These are phyloP conservation scores for Fragilaria radians DNA, from an alignment of 108 stramenopile species.

Conservation along the genomic window DNA sequence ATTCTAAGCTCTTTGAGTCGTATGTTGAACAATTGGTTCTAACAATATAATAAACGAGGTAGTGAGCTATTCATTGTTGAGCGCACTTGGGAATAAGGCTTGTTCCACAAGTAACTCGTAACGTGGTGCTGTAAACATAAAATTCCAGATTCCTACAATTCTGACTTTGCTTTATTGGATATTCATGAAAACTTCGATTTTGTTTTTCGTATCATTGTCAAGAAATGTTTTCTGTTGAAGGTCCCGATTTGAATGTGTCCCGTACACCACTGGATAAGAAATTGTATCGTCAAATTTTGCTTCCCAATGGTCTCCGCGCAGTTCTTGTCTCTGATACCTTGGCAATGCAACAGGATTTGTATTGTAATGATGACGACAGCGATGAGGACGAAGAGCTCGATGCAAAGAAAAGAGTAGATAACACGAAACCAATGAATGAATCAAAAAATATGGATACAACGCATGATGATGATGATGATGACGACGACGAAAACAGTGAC, in stretches of 20 bases:
- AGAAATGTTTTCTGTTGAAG: neutral
- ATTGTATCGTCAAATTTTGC: conserved; percentile 73
- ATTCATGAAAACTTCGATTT: too few species aligned
- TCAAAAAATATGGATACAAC: too few species aligned
- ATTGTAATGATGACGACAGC: conserved; percentile 30
- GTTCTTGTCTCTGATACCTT: conserved; percentile 72
- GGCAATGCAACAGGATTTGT: conserved; percentile 59
- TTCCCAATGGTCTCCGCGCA: conserved; percentile 72
- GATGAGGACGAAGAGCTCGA: conserved; percentile 25
- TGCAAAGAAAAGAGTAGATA: conserved; percentile 2
- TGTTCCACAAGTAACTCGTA: too few species aligned
- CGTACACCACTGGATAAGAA: conserved; percentile 53
- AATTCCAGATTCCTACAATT: too few species aligned
- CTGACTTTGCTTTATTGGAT: too few species aligned
- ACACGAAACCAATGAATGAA: conserved; percentile 1
- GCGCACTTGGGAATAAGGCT: too few species aligned
- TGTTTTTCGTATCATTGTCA: too few species aligned
- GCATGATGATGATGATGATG: conserved; percentile 6
- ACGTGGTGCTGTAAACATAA: too few species aligned
- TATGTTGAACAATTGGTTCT: too few species aligned
- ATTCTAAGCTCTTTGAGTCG: too few species aligned
- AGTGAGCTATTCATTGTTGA: too few species aligned
- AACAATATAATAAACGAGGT: too few species aligned
- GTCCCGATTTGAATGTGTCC: conserved; percentile 18
- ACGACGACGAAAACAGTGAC: conserved; percentile 27